These are phyloP conservation scores for Hypoxylon cercidicola DNA, from an alignment of 495 filamentous ascomycete species.

Conservation along the genomic window DNA sequence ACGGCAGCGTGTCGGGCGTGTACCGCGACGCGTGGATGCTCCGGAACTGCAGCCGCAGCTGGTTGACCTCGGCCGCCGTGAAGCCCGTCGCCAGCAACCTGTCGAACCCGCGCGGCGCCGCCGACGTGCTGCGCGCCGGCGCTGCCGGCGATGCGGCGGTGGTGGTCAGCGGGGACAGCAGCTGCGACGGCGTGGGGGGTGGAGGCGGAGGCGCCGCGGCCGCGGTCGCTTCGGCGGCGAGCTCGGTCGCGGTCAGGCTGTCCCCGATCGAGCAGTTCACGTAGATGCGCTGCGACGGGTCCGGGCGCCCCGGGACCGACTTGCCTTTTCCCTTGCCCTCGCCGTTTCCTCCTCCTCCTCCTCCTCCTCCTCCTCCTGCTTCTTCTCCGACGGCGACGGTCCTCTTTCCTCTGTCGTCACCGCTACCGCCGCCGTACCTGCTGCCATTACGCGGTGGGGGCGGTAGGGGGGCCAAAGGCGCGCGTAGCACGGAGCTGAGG, in stretches of 20 bases:
- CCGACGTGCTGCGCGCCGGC: conserved; percentile 55
- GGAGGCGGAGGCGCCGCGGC: conserved; percentile 54
- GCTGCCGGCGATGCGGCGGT: too few species aligned
- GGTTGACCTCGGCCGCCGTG: conserved; percentile 79
- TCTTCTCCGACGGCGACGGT: conserved; percentile 31
- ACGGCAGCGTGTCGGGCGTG: conserved; percentile 88
- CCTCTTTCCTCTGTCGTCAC: conserved; percentile 49
- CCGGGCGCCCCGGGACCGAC: conserved; percentile 51
- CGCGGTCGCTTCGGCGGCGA: conserved; percentile 71
- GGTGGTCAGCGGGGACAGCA: not conserved
- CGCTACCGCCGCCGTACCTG: not conserved
- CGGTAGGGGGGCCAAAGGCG: conserved; percentile 64
- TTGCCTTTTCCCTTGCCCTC: too few species aligned
- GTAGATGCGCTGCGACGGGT: conserved; percentile 66
- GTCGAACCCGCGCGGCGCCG: conserved; percentile 88
- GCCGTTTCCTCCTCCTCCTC: conserved; percentile 46
- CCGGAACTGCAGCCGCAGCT: conserved; percentile 85
- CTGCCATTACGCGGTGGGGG: conserved; percentile 30
- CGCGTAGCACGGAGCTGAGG: conserved; percentile 70
- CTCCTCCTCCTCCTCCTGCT: not conserved
- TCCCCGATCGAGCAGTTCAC: conserved; percentile 91
- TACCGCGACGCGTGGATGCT: conserved; percentile 78
- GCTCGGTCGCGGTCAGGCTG: conserved; percentile 71
- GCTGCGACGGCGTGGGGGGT: conserved; percentile 10
- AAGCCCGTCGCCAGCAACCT: conserved; percentile 83